Percentiles rank a stretch among this genome's conserved stretches.
Evolutionary conservation across 176 grass and related monocot species (phyloP).

Genomic region (Chrysopogon serrulatus): DNA sequence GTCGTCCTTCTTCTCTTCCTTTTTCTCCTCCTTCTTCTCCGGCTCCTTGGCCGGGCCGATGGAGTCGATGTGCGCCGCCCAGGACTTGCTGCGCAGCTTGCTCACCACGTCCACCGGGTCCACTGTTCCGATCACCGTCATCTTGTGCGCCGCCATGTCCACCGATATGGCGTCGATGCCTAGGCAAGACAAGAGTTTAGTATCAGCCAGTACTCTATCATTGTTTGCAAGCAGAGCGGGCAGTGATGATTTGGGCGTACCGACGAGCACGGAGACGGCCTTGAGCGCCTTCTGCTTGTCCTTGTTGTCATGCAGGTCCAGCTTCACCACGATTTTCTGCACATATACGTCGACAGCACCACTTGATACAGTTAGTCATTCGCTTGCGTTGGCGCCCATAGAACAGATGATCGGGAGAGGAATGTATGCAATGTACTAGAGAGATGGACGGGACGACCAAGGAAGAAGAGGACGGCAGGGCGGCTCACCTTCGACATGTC

Average conservation of each 20-base stretch:
- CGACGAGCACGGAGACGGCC: constrained; percentile 63
- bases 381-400: background rate
- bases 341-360: background rate
- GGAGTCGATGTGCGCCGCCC: constrained; percentile 52
- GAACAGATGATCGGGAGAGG: background rate
- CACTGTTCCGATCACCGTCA: constrained; percentile 71
- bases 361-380: background rate
- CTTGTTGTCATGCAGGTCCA: constrained; percentile 85
- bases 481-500: constrained; percentile 21
- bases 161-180: constrained; percentile 69
- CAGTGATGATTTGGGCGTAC: too few species aligned
- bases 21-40: constrained; percentile 57
- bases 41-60: constrained; percentile 65
- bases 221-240: background rate
- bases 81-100: constrained; percentile 79
- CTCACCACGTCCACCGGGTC: constrained; percentile 67
- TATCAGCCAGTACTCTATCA: background rate
- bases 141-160: constrained; percentile 73
- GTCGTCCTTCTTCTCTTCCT: too few species aligned
- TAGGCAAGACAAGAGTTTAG: background rate
- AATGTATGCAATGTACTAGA: background rate
- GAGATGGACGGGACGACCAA: background rate
- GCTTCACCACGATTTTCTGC: constrained; percentile 80
- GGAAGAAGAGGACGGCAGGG: background rate
- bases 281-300: constrained; percentile 92